Conservation (phyloP, 1,284 basidiomycete genomes). For the Pseudozyma hubeiensis region DNA sequence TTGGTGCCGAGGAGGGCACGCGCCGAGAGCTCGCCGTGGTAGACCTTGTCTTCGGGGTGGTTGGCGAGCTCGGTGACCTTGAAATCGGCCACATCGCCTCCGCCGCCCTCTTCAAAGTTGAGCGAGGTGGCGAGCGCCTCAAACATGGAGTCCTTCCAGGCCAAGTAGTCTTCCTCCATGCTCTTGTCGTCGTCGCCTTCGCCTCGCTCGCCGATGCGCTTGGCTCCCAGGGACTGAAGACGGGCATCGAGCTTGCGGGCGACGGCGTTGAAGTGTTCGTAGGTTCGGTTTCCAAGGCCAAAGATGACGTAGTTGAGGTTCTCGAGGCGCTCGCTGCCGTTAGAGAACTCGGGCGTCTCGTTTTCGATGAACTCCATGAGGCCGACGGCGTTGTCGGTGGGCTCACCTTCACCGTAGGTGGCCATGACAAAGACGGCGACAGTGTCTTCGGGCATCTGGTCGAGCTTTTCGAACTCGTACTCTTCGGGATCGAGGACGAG, state of each 20-base stretch:
- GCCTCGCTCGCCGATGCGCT: conserved; percentile 87
- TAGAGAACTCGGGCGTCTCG: conserved; percentile 84
- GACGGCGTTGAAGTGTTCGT: conserved; percentile 85
- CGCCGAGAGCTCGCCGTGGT: conserved; percentile 71
- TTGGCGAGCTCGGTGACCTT: conserved; percentile 81
- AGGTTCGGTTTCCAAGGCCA: conserved; percentile 90
- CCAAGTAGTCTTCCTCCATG: conserved; percentile 99
- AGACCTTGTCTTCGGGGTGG: conserved; percentile 59
- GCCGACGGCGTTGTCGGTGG: conserved; percentile 96
- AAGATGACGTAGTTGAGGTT: conserved; percentile 96
- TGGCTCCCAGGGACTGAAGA: conserved; percentile 82
- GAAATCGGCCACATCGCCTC: conserved; percentile 95
- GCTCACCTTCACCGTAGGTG: conserved; percentile 98
- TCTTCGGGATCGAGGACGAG: conserved; percentile 67
- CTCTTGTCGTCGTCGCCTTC: conserved; percentile 99
- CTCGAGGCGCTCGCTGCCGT: conserved; percentile 80
- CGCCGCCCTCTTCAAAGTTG: conserved; percentile 93
- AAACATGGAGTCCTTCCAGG: conserved; percentile 99
- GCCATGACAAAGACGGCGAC: conserved; percentile 94
- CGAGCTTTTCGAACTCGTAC: conserved; percentile 96
- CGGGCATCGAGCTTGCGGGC: conserved; percentile 82
- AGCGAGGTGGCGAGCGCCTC: conserved; percentile 82
- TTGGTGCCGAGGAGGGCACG: conserved; percentile 83
- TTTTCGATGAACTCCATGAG: conserved; percentile 92
- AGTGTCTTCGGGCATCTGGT: conserved; percentile 85